phyloP scores from a whole-genome alignment of 257 asterid genomes.

The Prunella vulgaris region DNA sequence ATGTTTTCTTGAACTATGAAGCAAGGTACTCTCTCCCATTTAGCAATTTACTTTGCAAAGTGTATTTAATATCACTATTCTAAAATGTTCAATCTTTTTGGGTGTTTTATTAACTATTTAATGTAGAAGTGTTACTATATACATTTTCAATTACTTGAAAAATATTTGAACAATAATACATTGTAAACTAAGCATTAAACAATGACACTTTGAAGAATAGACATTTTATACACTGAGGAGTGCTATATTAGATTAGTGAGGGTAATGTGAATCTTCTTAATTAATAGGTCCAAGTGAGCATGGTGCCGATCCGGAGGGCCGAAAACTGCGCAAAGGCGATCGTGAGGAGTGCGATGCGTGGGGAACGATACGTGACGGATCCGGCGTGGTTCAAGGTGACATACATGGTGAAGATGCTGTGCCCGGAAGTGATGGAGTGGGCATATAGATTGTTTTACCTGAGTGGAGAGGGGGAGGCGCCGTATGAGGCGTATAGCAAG shows the following conservation, averaged over 20 bases:
- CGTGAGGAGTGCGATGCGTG: slow-evolving; percentile 42
- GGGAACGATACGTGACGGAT: slow-evolving; percentile 54
- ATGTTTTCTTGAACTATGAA: too few relatives aligned
- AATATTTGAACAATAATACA: neutral
- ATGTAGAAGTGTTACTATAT: too few relatives aligned
- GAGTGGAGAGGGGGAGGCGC: slow-evolving; percentile 22
- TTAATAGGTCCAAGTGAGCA: slow-evolving; percentile 42
- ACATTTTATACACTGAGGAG: too few relatives aligned
- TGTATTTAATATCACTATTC: too few relatives aligned
- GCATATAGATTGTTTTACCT: slow-evolving; percentile 30
- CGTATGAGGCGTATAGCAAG: slow-evolving; percentile 35
- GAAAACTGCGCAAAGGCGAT: slow-evolving; percentile 51
- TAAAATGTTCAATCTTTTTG: too few relatives aligned
- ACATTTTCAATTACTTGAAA: neutral
- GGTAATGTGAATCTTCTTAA: too few relatives aligned
- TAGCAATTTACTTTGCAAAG: too few relatives aligned
- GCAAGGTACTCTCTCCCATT: too few relatives aligned
- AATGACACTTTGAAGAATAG: too few relatives aligned
- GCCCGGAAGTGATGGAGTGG: slow-evolving; percentile 58
- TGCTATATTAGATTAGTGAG: too few relatives aligned
- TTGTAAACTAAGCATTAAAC: too few relatives aligned
- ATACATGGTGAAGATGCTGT: slow-evolving; percentile 41
- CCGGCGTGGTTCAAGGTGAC: slow-evolving; percentile 50
- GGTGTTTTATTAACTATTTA: too few relatives aligned
- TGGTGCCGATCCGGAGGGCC: slow-evolving; percentile 35